A percentile compares a stretch with the other conserved stretches of the same genome.
These are phyloP conservation scores for Nakaseomyces nivariensis DNA, from an alignment of 1,139 yeast genomes.

Conservation along the genomic window DNA sequence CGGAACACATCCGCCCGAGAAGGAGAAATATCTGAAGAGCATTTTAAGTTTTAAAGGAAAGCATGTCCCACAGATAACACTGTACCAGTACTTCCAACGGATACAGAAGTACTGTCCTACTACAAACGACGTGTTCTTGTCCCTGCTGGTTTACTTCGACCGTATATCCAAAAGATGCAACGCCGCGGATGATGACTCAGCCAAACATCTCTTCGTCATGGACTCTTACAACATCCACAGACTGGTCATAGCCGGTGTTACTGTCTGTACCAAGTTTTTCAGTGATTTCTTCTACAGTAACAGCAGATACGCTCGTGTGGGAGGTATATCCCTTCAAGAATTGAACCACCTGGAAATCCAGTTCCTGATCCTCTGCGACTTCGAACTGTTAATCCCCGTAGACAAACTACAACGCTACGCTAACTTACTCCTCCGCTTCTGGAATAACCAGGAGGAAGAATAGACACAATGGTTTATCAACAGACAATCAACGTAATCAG, in stretches of 20 bases:
- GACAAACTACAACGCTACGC: constrained; percentile 91
- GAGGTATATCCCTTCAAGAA: constrained; percentile 92
- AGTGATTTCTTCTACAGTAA: constrained; percentile 94
- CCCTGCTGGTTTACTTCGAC: constrained; percentile 86
- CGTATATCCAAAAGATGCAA: constrained; percentile 86
- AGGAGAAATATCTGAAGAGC: constrained; percentile 12
- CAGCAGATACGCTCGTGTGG: constrained; percentile 92
- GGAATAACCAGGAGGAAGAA: constrained; percentile 36
- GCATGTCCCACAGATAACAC: constrained; percentile 85
- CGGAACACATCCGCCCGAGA: neutral
- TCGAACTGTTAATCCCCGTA: constrained; percentile 74
- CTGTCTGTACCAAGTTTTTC: constrained; percentile 91
- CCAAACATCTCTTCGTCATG: constrained; percentile 61
- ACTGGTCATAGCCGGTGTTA: constrained; percentile 88
- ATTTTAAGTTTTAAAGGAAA: constrained; percentile 92
- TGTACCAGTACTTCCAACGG: constrained; percentile 81
- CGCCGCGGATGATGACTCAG: constrained; percentile 6
- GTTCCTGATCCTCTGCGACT: constrained; percentile 74
- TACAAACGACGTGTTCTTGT: constrained; percentile 88
- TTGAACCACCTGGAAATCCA: constrained; percentile 87
- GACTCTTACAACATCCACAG: constrained; percentile 94
- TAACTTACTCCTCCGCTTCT: constrained; percentile 71
- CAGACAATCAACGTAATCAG: neutral
- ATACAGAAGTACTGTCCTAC: constrained; percentile 95
- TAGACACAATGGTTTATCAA: neutral